Conservation (phyloP, 495 filamentous ascomycete species). For the Chaetomium fimeti region DNA sequence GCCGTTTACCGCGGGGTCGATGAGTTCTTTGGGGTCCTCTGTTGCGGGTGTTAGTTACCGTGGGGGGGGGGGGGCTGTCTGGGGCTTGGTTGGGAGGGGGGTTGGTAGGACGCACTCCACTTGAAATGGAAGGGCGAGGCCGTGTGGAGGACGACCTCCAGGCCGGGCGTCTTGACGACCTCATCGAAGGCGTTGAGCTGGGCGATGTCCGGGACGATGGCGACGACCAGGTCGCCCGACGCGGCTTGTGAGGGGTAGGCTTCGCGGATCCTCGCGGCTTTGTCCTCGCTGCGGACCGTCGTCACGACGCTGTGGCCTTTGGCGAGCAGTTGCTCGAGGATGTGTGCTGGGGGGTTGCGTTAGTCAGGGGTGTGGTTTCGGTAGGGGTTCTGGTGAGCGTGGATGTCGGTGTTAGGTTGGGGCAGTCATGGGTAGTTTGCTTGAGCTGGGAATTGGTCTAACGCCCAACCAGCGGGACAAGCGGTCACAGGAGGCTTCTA, state of each 20-base stretch:
- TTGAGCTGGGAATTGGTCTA: background rate
- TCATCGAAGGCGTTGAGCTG: constrained; percentile 73
- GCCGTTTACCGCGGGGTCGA: constrained; percentile 82
- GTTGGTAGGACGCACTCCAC: constrained; percentile 35
- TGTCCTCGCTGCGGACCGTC: constrained; percentile 77
- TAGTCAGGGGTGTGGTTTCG: background rate
- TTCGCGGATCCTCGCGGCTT: constrained; percentile 70
- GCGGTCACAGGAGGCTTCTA: background rate
- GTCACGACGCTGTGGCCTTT: constrained; percentile 73
- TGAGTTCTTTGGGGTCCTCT: constrained; percentile 71
- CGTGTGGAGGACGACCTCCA: constrained; percentile 86
- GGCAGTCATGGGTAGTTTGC: background rate
- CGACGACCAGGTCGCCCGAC: constrained; percentile 67
- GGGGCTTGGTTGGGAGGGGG: background rate
- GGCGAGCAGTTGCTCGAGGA: constrained; percentile 70
- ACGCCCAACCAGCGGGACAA: background rate
- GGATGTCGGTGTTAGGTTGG: background rate
- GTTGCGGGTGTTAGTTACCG: background rate
- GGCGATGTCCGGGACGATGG: constrained; percentile 82
- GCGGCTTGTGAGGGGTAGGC: constrained; percentile 57
- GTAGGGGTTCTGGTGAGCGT: background rate
- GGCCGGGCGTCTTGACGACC: constrained; percentile 69
- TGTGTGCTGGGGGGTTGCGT: constrained; percentile 56
- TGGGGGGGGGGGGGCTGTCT: no score
- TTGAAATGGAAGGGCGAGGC: constrained; percentile 83